A percentile compares a stretch with the other conserved stretches of the same genome.
Conservation (phyloP, 148 eudicot genomes). For the Silene latifolia region DNA sequence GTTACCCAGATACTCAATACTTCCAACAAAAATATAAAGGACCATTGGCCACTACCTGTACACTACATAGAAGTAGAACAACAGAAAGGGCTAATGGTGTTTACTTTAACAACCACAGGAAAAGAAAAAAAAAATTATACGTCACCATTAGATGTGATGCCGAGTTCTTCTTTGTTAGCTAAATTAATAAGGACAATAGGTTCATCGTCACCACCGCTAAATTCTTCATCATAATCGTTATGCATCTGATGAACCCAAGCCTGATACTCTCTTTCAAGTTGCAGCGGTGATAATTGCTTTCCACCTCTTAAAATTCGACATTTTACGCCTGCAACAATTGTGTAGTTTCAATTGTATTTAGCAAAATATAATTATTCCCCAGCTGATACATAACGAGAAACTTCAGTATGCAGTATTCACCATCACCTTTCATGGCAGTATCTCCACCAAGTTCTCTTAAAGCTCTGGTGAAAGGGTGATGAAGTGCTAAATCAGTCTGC, state of each 20-base stretch:
- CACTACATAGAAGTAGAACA: neutral
- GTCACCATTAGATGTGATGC: slow-evolving; percentile 47
- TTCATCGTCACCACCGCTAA: slow-evolving; percentile 49
- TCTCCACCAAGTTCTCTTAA: slow-evolving; percentile 58
- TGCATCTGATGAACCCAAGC: slow-evolving; percentile 70
- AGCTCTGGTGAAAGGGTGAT: slow-evolving; percentile 56
- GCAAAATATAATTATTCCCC: neutral
- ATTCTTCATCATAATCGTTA: slow-evolving; percentile 54
- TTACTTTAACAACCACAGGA: neutral
- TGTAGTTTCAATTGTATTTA: neutral
- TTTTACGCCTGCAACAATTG: slow-evolving; percentile 36
- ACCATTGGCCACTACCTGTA: neutral
- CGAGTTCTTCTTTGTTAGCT: slow-evolving; percentile 45
- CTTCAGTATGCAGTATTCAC: slow-evolving; percentile 18
- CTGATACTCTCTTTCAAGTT: slow-evolving; percentile 52
- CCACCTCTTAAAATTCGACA: slow-evolving; percentile 32
- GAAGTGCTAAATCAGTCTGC: slow-evolving; percentile 69
- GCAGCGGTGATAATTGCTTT: slow-evolving; percentile 43
- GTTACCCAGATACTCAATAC: neutral
- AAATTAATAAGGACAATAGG: slow-evolving; percentile 35
- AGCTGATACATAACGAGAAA: neutral
- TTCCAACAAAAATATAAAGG: neutral
- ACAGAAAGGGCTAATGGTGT: neutral
- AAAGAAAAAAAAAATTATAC: neutral
- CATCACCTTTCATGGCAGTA: slow-evolving; percentile 39